phyloP scores from a whole-genome alignment of 2,329 filamentous ascomycete species.

The Penicillium sumatraense region DNA sequence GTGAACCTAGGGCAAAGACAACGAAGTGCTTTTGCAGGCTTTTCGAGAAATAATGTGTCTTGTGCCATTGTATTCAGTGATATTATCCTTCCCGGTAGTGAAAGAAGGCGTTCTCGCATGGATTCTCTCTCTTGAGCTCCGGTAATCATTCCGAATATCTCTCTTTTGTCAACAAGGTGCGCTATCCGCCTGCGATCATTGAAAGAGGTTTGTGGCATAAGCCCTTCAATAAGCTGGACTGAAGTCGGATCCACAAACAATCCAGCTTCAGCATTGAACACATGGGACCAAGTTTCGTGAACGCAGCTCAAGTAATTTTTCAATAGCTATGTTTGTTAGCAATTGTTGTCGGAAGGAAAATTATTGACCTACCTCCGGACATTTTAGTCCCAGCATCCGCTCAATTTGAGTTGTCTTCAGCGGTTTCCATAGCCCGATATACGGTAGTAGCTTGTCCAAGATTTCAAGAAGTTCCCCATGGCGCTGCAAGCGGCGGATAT shows the following conservation, averaged over 20 bases:
- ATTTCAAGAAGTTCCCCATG: not conserved
- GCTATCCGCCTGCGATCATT: not conserved
- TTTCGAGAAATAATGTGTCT: constrained; percentile 10
- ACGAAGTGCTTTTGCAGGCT: constrained; percentile 1
- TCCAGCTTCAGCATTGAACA: not conserved
- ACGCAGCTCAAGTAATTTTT: not conserved
- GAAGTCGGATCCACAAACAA: not conserved
- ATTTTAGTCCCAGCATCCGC: constrained; percentile 10
- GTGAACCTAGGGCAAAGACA: not conserved
- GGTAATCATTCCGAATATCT: constrained; percentile 1
- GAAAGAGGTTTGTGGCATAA: constrained; percentile 1
- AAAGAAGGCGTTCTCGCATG: not conserved
- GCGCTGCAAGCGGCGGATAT: constrained; percentile 9
- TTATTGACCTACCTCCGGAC: constrained; percentile 4
- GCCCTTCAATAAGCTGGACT: not conserved
- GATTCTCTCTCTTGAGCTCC: not conserved
- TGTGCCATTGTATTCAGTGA: constrained; percentile 8
- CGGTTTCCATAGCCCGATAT: constrained; percentile 7
- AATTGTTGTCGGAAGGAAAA: not conserved
- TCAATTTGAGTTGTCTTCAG: constrained; percentile 9
- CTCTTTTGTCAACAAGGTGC: not conserved
- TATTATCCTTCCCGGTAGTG: constrained; percentile 5
- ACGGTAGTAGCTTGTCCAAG: constrained; percentile 6
- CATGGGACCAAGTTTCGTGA: not conserved
- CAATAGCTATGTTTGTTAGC: constrained; percentile 1